Evolutionary conservation across 345 rosid genomes (phyloP).

Genomic region (Gossypium bickii): DNA sequence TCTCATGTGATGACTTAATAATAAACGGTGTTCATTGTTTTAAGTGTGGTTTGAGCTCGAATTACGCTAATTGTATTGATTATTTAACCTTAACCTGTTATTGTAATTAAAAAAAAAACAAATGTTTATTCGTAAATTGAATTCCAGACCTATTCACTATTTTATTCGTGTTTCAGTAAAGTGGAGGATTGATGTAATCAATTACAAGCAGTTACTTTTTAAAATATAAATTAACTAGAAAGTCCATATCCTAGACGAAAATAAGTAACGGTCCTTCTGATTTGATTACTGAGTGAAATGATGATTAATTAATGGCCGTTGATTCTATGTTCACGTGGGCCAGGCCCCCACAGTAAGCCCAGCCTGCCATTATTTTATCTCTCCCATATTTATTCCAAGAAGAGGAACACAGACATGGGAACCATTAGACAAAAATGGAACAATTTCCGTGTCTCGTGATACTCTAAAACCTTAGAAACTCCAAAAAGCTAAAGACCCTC

Average conservation of each 20-base stretch:
- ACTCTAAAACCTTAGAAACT: not conserved
- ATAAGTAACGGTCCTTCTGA: not conserved
- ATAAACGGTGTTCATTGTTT: accelerated
- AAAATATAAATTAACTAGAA: no score
- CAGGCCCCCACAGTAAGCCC: not conserved
- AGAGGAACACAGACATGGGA: not conserved
- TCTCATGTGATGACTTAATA: accelerated
- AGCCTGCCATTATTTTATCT: not conserved
- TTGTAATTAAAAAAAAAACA: no score
- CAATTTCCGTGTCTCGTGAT: not conserved
- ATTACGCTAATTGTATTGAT: accelerated
- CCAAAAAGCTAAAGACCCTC: not conserved
- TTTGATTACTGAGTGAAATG: not conserved
- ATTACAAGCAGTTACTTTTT: no score
- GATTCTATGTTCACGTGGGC: not conserved
- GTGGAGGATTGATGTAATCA: no score
- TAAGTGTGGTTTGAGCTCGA: accelerated
- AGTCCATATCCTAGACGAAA: no score
- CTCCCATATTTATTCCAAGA: not conserved
- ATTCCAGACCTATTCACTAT: no score
- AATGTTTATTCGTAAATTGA: no score
- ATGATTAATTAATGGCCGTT: not conserved
- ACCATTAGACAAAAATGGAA: not conserved
- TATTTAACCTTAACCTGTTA: no score
- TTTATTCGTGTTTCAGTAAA: no score